A percentile compares a stretch with the other conserved stretches of the same genome.
These are phyloP conservation scores for Erodium texanum DNA, from an alignment of 441 rosid species.

Conservation along the genomic window DNA sequence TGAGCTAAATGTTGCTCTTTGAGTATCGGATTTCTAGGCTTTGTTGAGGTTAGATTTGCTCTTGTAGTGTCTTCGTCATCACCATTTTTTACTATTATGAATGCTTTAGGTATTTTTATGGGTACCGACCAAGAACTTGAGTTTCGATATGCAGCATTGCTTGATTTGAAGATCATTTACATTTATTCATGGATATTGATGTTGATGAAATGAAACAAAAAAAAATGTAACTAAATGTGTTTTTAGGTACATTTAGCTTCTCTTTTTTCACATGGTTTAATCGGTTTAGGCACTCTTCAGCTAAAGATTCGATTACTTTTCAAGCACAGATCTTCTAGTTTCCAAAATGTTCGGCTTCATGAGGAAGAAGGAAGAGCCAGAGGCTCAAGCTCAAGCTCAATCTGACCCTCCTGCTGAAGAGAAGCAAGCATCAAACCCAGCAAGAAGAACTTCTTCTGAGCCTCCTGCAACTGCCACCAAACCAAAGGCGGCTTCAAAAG, in stretches of 20 bases:
- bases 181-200: neutral
- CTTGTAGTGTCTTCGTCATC: neutral
- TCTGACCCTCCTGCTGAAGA: conserved; percentile 11
- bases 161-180: neutral
- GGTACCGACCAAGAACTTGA: neutral
- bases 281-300: neutral
- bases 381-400: neutral
- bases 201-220: neutral
- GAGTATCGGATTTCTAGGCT: neutral
- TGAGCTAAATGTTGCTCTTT: neutral
- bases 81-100: neutral
- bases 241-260: neutral
- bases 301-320: neutral
- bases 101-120: neutral
- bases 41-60: neutral
- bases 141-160: neutral
- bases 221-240: neutral
- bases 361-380: conserved; percentile 2
- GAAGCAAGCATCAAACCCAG: conserved; percentile 22
- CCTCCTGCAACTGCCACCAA: conserved; percentile 28
- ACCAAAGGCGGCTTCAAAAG: conserved; percentile 2
- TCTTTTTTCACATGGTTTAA: neutral
- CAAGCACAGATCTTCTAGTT: neutral
- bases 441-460: conserved; percentile 48
- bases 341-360: conserved; percentile 3